Conservation (phyloP, 2,329 filamentous ascomycete genomes). For the Aureobasidium sp. region DNA sequence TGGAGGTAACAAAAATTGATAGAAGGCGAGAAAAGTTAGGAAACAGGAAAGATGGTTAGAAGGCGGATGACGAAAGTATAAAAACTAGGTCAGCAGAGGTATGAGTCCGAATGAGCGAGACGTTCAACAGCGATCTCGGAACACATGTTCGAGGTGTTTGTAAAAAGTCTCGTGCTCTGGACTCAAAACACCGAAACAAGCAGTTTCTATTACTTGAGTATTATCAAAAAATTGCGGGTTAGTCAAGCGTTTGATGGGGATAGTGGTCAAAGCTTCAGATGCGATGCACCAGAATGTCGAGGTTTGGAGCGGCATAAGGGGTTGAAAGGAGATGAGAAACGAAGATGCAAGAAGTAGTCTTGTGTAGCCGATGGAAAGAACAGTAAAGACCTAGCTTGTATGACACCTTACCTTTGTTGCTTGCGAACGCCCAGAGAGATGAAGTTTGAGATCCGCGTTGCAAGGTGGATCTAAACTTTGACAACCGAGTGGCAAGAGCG, state of each 20-base stretch:
- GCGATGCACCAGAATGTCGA: not conserved
- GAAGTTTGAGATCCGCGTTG: not conserved
- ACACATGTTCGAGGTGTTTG: not conserved
- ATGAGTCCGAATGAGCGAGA: conserved; percentile 11
- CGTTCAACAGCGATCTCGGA: conserved; percentile 12
- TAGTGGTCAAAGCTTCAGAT: conserved; percentile 1
- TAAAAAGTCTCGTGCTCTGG: conserved; percentile 11
- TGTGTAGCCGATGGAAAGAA: not conserved
- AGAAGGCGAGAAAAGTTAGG: not conserved
- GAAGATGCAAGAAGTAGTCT: not conserved
- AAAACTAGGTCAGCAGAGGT: conserved; percentile 10
- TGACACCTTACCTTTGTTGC: not conserved
- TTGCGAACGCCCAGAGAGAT: not conserved
- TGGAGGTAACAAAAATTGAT: not conserved
- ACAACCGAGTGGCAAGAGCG: conserved; percentile 1
- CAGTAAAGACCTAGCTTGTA: not conserved
- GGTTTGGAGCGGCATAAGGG: not conserved
- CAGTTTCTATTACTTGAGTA: conserved; percentile 6
- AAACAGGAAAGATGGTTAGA: conserved; percentile 5
- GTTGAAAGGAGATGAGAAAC: not conserved
- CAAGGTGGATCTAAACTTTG: conserved; percentile 2
- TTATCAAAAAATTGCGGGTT: conserved; percentile 9
- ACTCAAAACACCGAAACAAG: conserved; percentile 1
- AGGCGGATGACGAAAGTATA: conserved; percentile 11
- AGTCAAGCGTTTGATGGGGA: conserved; percentile 7